Percentiles rank a stretch among this genome's conserved stretches.
These are phyloP conservation scores for Singerocomus rubriflavus DNA, from an alignment of 1,284 basidiomycete genomes.

Conservation along the genomic window DNA sequence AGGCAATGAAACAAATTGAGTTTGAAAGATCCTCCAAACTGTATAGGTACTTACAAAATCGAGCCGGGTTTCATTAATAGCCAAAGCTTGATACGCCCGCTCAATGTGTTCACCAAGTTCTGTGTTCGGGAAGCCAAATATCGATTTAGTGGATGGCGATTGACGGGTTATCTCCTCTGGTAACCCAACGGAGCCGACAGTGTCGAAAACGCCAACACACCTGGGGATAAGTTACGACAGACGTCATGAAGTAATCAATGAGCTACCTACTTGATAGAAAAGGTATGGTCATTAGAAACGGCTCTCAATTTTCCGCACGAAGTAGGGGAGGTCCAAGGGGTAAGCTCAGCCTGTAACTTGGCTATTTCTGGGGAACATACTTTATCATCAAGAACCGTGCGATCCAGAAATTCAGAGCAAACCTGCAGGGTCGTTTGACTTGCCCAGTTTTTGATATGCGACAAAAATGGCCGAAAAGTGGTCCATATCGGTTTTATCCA, in stretches of 20 bases:
- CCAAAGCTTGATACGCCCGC: conserved; percentile 63
- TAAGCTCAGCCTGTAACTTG: conserved; percentile 42
- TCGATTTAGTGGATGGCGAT: conserved; percentile 38
- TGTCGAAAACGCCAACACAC: conserved; percentile 71
- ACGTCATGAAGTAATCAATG: neutral
- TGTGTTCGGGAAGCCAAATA: conserved; percentile 64
- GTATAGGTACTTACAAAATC: conserved; percentile 54
- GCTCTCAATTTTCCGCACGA: conserved; percentile 54
- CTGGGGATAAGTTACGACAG: conserved; percentile 33
- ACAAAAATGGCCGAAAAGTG: conserved; percentile 62
- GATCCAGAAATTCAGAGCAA: conserved; percentile 9
- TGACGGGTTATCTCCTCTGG: conserved; percentile 56
- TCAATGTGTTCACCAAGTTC: conserved; percentile 61
- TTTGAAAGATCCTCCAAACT: neutral
- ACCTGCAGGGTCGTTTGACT: conserved; percentile 48
- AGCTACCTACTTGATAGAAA: conserved; percentile 56
- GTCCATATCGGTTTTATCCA: conserved; percentile 67
- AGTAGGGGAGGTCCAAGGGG: conserved; percentile 47
- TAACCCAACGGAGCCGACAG: conserved; percentile 65
- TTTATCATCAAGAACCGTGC: neutral
- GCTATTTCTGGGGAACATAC: conserved; percentile 38
- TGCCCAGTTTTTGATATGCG: conserved; percentile 57
- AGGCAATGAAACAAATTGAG: neutral
- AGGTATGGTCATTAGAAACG: conserved; percentile 42
- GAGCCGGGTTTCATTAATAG: conserved; percentile 58